These are phyloP conservation scores for Cryptococcus neoformans DNA, from an alignment of 1,284 basidiomycete species.

Conservation along the genomic window DNA sequence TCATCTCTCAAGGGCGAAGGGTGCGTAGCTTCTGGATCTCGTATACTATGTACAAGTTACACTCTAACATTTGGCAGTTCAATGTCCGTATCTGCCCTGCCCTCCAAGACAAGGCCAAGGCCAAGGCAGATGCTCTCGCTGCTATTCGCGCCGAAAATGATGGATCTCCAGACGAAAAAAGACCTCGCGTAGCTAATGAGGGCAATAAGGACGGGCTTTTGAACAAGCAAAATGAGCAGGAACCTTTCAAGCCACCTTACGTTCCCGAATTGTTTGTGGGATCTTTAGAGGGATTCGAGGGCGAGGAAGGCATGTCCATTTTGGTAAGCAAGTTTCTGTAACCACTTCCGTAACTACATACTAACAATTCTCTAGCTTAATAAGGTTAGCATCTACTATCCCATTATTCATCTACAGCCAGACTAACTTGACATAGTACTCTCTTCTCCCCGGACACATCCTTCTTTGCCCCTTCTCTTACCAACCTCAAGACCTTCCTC, in stretches of 20 bases:
- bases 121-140: conserved; percentile 29
- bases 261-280: conserved; percentile 68
- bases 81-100: conserved; percentile 77
- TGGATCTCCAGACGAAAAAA: conserved; percentile 26
- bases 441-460: conserved; percentile 77
- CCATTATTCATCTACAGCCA: background rate
- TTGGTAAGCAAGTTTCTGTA: conserved; percentile 57
- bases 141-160: conserved; percentile 8
- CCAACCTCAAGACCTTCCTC: conserved; percentile 66
- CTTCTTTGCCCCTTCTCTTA: conserved; percentile 53
- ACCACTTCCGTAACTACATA: background rate
- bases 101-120: conserved; percentile 62
- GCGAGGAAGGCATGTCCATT: conserved; percentile 64
- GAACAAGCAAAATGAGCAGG: conserved; percentile 48
- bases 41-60: background rate
- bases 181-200: conserved; percentile 23
- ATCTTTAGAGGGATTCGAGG: conserved; percentile 62
- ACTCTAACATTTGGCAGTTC: conserved; percentile 56
- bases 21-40: conserved; percentile 48
- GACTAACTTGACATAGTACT: conserved; percentile 51
- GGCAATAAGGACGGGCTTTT: conserved; percentile 3
- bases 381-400: conserved; percentile 50
- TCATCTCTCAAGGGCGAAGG: conserved; percentile 61
- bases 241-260: conserved; percentile 81
- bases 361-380: conserved; percentile 58